Evolutionary conservation across 169 alveolate species (phyloP), one percentile per base, ranked within the genome.

Genomic region (Cryptosporidium ryanae): DNA sequence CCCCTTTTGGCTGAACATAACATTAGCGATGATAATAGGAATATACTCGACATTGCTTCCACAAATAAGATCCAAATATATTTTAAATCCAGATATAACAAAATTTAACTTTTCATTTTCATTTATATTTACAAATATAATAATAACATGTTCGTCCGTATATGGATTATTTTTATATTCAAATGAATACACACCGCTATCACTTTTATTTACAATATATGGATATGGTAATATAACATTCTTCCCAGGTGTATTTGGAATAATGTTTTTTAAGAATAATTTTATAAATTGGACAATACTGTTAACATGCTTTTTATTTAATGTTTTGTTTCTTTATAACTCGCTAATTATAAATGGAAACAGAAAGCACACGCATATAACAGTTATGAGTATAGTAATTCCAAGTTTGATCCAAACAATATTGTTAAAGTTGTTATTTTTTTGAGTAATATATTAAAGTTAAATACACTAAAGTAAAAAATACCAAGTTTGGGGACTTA

Each of bases 151-250:
- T 8, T 43, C 64, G 5, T 17, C 50, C 17, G 46, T 59, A 29
- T 76, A 76, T 44, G 68, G 57, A 27, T 27, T 76, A 5, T 18
- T 76, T 15, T 25, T 55, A 23, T 76, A 76, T 49, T 25, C 27
- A 8, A 32, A 48, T 32, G 87, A 76, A 34, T 32, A 32, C 27
- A 46, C 43, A 55, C 87, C 87, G 29, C 29, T 76, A 3, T 57
- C 87, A 27, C 34, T 76, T 32, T 38, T 76, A 27, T 76, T 76
- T 38, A 57, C 76, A 7, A 76, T 76, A 76, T 76, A 76, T 76
- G 87, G 87, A 18, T 76, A 76, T 46, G 43, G 87, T n/a, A 31
- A 50, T 27, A 29, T 55, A 52, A 55, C 46, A 29, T 46, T 43
- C 15, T 55, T 76, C 27, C 87, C 87, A 1, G 87, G 87, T 31